phyloP scores from a whole-genome alignment of 306 rosid genomes.

The Cyclanthera cordifolia region DNA sequence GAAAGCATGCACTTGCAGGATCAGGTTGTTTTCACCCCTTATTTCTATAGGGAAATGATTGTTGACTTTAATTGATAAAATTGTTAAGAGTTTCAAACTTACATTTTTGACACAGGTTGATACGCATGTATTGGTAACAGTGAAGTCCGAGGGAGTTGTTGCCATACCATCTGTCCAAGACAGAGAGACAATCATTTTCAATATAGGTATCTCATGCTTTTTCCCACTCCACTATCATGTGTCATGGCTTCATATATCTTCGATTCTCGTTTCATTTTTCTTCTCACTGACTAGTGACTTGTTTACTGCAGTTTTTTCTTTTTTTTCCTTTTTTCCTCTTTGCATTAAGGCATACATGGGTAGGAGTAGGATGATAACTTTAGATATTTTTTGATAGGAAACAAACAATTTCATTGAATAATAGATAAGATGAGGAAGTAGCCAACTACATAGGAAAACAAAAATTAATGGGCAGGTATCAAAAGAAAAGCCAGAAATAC shows the following conservation, averaged over 20 bases:
- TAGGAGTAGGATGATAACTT: neutral
- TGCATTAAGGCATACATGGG: neutral
- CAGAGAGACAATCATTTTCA: conserved; percentile 49
- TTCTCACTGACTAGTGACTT: neutral
- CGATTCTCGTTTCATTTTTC: neutral
- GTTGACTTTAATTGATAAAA: neutral
- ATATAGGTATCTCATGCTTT: conserved; percentile 46
- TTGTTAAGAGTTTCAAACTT: conserved; percentile 1
- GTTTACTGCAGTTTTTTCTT: neutral
- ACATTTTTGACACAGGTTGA: conserved; percentile 29
- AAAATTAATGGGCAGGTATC: no score
- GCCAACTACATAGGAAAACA: no score
- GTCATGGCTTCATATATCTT: neutral
- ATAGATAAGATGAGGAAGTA: no score
- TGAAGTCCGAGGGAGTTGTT: conserved; percentile 79
- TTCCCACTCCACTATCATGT: neutral
- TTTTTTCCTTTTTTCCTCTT: neutral
- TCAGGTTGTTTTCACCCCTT: conserved; percentile 29
- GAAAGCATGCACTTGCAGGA: conserved; percentile 10
- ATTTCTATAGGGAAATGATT: neutral
- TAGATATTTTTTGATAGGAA: no score
- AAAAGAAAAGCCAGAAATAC: no score
- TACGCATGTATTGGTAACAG: conserved; percentile 35
- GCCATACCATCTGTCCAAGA: conserved; percentile 49
- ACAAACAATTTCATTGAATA: no score